Percentiles rank a stretch among this genome's conserved stretches.
These are phyloP conservation scores for Candida adriatica DNA, from an alignment of 805 yeast genomes.

Conservation along the genomic window DNA sequence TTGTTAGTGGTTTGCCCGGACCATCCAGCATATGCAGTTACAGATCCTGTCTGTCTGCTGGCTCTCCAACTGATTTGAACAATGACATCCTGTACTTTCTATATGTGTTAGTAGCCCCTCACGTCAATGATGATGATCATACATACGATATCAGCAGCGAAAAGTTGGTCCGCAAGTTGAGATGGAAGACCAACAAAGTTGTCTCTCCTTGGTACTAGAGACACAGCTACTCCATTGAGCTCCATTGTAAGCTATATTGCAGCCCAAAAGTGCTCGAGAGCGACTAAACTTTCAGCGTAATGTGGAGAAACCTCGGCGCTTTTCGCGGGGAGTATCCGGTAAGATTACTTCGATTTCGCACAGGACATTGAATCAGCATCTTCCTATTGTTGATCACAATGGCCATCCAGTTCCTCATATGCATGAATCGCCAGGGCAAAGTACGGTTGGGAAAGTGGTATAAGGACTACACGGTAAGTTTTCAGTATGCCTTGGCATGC, in stretches of 20 bases:
- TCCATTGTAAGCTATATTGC: constrained; percentile 8
- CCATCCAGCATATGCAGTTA: constrained; percentile 52
- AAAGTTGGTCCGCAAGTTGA: constrained; percentile 22
- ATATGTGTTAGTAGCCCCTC: no score
- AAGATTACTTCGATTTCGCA: not conserved
- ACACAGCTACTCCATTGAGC: constrained; percentile 2
- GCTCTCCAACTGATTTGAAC: constrained; percentile 36
- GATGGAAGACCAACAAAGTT: constrained; percentile 8
- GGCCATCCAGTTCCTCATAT: constrained; percentile 75
- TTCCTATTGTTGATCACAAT: constrained; percentile 27
- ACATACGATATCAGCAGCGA: constrained; percentile 44
- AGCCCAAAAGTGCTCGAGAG: constrained; percentile 2
- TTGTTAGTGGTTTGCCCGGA: constrained; percentile 40
- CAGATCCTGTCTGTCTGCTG: constrained; percentile 18
- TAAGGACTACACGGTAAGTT: constrained; percentile 32
- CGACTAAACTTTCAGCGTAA: no score
- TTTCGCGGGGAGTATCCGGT: no score
- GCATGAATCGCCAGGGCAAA: constrained; percentile 92
- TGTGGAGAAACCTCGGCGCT: no score
- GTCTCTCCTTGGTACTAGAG: constrained; percentile 2
- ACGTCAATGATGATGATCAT: no score
- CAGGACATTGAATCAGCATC: not conserved
- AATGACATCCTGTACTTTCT: constrained; percentile 48
- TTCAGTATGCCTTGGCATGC: not conserved
- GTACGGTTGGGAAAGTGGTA: constrained; percentile 83